Conservation (phyloP, 2,329 filamentous ascomycete genomes). For the Fusarium sp. region DNA sequence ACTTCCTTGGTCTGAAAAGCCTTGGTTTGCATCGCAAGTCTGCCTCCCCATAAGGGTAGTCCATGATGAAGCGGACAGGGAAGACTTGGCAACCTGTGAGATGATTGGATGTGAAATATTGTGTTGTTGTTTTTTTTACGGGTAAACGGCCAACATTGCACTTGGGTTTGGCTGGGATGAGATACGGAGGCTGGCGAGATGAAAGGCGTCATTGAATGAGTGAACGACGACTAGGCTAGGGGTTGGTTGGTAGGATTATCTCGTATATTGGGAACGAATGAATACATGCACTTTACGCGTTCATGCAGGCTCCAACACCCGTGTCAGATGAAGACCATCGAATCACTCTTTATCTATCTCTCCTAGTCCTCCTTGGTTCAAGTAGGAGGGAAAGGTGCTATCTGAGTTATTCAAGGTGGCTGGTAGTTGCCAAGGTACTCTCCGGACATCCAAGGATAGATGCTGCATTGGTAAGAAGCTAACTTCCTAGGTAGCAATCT, state of each 20-base stretch:
- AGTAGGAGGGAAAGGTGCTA: neutral
- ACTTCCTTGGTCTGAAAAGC: neutral
- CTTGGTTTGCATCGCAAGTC: constrained; percentile 1
- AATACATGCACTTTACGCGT: constrained; percentile 18
- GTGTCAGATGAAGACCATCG: neutral
- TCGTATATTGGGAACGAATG: constrained; percentile 21
- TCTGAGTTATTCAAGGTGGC: neutral
- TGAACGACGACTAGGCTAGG: constrained; percentile 8
- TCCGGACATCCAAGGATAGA: neutral
- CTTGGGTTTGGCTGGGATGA: neutral
- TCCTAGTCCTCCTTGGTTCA: neutral
- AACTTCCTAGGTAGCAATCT: neutral
- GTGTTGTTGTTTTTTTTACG: neutral
- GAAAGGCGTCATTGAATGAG: constrained; percentile 23
- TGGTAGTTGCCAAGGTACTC: neutral
- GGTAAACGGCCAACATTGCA: neutral
- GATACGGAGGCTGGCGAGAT: neutral
- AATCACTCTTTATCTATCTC: neutral
- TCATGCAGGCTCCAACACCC: neutral
- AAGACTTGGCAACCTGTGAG: constrained; percentile 7
- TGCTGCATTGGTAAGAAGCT: neutral
- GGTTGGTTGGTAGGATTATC: constrained; percentile 1
- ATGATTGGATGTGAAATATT: constrained; percentile 10
- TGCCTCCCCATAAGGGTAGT: neutral
- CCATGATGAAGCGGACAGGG: neutral